Evolutionary conservation across 257 asterid species (phyloP), one percentile per base, ranked within the genome.

Genomic region (Nicotiana undulata): DNA sequence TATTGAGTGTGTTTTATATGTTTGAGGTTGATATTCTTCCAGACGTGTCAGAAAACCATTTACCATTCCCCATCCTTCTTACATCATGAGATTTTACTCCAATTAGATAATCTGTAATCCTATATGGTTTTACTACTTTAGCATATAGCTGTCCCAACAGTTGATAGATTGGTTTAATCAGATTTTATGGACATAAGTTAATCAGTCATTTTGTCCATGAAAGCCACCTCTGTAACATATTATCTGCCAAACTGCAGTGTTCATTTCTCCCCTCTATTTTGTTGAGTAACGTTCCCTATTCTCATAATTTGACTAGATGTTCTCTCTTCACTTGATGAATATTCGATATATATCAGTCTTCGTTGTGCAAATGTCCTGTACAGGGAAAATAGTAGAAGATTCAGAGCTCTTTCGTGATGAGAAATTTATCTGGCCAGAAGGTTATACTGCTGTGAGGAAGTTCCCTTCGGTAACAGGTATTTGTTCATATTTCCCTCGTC

Each of bases 311-410:
- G 8, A 26, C 60, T 26, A 24, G 24, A 49, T 49, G 15, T 24
- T 72, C 37, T 49, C 40, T 72, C 24, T 52, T 49, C 59, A 24
- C 56, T 72, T 46, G 51, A 49, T 13, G 56, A 59, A 22, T 64
- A 28, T 64, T 61, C 11, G 37, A 28, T 15, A 44, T 66, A 9
- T 56, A 49, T 75, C 64, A 61, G 46, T 75, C 72, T 16, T 40
- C 58, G 56, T 78, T 83, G 82, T 77, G 64, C 86, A 66, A 65
- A 72, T 81, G 85, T 74, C 83, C 77, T 60, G 17, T 89, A 87
- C 94, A 94, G 98, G 98, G 85, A 91, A 88, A 84, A 86, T 93
- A 80, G 96, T 91, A 81, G 88, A 82, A 77, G 97, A 93, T 89
- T 66, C 97, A 0, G 82, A 80, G 40, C 85, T 87, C 86, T 93